These are phyloP conservation scores for Knoxdaviesia capensis DNA, from an alignment of 2,329 filamentous ascomycete genomes.

Conservation along the genomic window DNA sequence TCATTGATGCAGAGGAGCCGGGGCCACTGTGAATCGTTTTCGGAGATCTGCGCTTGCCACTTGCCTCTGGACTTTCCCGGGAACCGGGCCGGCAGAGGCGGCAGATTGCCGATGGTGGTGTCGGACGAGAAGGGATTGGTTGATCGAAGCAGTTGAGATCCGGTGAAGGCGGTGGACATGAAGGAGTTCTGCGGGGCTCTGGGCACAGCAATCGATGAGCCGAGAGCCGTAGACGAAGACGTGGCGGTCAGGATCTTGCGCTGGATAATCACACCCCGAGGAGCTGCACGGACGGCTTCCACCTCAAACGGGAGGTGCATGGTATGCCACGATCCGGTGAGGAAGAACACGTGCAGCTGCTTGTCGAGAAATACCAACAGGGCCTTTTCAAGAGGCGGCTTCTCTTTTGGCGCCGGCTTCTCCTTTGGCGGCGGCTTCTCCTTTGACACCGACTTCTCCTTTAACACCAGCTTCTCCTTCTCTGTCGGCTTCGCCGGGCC, in stretches of 20 bases:
- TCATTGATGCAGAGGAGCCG: slow-evolving; percentile 70
- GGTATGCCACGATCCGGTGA: slow-evolving; percentile 72
- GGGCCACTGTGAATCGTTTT: slow-evolving; percentile 34
- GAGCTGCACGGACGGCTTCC: slow-evolving; percentile 65
- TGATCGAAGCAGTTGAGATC: no score
- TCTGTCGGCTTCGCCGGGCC: slow-evolving; percentile 19
- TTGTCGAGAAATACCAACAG: slow-evolving; percentile 82
- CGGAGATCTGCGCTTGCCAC: no score
- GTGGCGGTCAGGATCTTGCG: slow-evolving; percentile 42
- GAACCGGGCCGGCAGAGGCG: no score
- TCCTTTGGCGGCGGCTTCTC: slow-evolving; percentile 6
- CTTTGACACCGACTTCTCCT: slow-evolving; percentile 4
- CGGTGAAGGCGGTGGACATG: slow-evolving; percentile 6
- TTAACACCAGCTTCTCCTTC: slow-evolving; percentile 1
- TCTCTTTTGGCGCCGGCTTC: slow-evolving; percentile 4
- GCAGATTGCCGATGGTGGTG: no score
- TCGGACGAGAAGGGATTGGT: no score
- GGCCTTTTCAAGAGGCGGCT: slow-evolving; percentile 33
- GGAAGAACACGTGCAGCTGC: slow-evolving; percentile 83
- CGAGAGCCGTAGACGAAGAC: slow-evolving; percentile 26
- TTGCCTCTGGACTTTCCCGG: no score
- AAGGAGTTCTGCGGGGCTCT: slow-evolving; percentile 58
- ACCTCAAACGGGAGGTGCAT: slow-evolving; percentile 91
- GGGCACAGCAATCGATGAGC: no score
- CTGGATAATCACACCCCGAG: slow-evolving; percentile 70